Evolutionary conservation across 805 yeast species (phyloP), one percentile per base, ranked within the genome.

Genomic region (Starmerella sirachaensis): DNA sequence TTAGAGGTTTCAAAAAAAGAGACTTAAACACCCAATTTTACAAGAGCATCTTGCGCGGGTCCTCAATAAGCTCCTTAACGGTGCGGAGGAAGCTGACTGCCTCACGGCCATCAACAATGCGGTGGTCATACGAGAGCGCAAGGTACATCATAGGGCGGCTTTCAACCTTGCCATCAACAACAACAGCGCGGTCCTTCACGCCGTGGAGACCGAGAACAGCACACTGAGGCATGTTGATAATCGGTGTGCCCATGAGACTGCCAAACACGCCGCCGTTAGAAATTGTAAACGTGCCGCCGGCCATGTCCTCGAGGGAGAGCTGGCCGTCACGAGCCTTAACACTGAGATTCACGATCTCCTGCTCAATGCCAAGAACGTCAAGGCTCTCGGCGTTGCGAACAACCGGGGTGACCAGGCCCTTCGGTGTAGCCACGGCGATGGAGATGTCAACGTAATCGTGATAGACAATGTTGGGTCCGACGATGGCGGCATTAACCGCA

Each of bases 241-340:
- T 91, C 57, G 98, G 98, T 37, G 98, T 91, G 62, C 98, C 98
- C 63, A 80, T 84, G 51, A 91, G 70, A 18, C 97, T 91, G 48
- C 98, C 98, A 57, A 91, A 91, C 41, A 91, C 95, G 64, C 98
- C 98, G 62, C 98, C 98, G 68, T 91, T 91, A 39, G 97, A 91
- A 56, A 91, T 91, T 57, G 98, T 91, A 72, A 91, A 86, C 43
- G 97, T 86, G 63, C 98, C 98, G 62, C 98, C 98, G 45, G 95
- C 74, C 97, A 91, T 88, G 64, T 91, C 98, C 70, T 91, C 98
- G 49, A 91, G 66, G 39, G 96, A 83, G 58, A 91, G 73, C 68
- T 91, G 86, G 57, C 91, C 91, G 60, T 88, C 97, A 64, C 97
- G 82, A 47, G 98, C 98, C 68, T 84, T 88, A 58, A 67, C 68